phyloP scores from a whole-genome alignment of 192 early-diverging fungal genomes.

The Coemansia sp. region DNA sequence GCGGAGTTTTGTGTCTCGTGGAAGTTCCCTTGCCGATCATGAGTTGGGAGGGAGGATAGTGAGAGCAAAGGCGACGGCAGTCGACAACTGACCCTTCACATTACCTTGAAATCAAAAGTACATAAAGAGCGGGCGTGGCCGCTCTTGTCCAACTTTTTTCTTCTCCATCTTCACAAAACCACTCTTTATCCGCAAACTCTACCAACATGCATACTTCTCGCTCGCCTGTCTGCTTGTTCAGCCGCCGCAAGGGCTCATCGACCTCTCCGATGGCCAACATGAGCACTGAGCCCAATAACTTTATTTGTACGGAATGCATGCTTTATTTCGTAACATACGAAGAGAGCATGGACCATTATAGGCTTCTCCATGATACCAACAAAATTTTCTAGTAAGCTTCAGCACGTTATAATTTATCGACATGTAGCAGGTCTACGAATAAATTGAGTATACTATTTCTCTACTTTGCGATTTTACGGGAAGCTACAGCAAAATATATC shows the following conservation, averaged over 20 bases:
- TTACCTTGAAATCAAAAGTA: background rate
- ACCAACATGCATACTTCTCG: background rate
- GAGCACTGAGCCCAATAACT: constrained; percentile 3
- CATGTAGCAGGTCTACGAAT: background rate
- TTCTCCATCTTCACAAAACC: background rate
- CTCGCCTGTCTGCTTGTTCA: background rate
- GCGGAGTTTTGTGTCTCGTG: background rate
- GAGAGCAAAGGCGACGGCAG: background rate
- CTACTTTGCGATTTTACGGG: constrained; percentile 12
- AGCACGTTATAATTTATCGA: background rate
- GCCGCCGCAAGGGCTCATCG: background rate
- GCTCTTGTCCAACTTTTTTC: background rate
- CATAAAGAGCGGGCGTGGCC: background rate
- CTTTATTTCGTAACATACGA: background rate
- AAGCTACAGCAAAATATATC: constrained; percentile 43
- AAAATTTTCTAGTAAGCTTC: too few species aligned
- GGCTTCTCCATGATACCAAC: too few species aligned
- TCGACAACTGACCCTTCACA: background rate
- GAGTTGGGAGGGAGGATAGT: background rate
- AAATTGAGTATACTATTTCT: background rate
- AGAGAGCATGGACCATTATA: too few species aligned
- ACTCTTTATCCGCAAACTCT: background rate
- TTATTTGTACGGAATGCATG: constrained; percentile 14
- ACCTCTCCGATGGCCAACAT: constrained; percentile 1
- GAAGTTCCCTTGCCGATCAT: background rate